Conservation (phyloP, 176 grass and related monocot genomes). For the Chloris gayana region DNA sequence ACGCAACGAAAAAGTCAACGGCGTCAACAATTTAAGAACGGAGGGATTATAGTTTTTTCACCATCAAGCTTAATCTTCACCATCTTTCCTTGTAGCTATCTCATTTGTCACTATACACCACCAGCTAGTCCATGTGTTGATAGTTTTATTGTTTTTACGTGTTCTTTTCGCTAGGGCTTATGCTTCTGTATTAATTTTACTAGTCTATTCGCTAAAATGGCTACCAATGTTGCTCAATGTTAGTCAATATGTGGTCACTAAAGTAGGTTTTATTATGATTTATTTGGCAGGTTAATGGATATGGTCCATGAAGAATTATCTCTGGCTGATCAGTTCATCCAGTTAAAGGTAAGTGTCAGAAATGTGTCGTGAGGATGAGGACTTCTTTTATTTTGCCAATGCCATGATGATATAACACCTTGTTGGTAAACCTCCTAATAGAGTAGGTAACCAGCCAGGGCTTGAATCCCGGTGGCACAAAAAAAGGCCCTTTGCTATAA, state of each 20-base stretch:
- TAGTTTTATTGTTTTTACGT: background rate
- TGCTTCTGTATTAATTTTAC: conserved; percentile 12
- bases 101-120: background rate
- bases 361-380: background rate
- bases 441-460: background rate
- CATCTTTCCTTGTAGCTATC: background rate
- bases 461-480: background rate
- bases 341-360: conserved; percentile 66
- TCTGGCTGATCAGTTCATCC: conserved; percentile 80
- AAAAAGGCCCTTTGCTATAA: background rate
- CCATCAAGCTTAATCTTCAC: conserved; percentile 20
- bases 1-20: too few species aligned
- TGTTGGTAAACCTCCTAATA: background rate
- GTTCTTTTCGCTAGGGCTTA: conserved; percentile 4
- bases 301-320: conserved; percentile 89
- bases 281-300: conserved; percentile 81
- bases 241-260: background rate
- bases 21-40: too few species aligned
- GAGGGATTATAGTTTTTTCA: too few species aligned
- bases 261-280: conserved; percentile 43
- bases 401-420: background rate
- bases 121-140: background rate
- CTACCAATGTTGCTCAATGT: conserved; percentile 16
- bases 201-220: conserved; percentile 25
- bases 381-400: background rate